A percentile compares a stretch with the other conserved stretches of the same genome.
Conservation (phyloP, 768 basidiomycete genomes). For the Naganishia kalamii region DNA sequence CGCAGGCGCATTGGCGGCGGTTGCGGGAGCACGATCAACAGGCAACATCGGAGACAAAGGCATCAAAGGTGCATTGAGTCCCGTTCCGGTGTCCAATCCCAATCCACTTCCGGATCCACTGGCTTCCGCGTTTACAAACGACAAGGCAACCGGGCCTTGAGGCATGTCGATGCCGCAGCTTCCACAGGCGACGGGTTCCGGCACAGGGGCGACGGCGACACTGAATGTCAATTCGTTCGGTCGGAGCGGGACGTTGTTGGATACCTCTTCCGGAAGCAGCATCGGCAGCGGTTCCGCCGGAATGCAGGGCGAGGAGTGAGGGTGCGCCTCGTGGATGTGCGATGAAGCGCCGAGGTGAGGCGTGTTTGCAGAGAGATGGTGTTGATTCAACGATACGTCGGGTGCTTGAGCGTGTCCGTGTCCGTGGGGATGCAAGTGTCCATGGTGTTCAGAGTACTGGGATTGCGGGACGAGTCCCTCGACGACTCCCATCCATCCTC, state of each 20-base stretch:
- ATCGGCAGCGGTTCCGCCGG: slow-evolving; percentile 11
- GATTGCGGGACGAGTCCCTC: slow-evolving; percentile 32
- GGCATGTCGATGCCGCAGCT: slow-evolving; percentile 13
- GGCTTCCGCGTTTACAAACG: neutral
- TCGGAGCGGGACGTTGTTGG: neutral
- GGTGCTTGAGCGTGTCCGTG: slow-evolving; percentile 11
- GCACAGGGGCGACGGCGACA: slow-evolving; percentile 11
- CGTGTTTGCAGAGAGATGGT: neutral
- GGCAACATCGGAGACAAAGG: neutral
- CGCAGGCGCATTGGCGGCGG: neutral
- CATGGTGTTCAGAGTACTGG: slow-evolving; percentile 15
- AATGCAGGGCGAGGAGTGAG: slow-evolving; percentile 5
- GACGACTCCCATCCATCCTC: slow-evolving; percentile 45
- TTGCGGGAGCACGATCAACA: neutral
- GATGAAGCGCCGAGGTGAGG: neutral
- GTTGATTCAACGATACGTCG: neutral
- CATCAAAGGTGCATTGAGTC: neutral
- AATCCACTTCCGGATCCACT: slow-evolving; percentile 6
- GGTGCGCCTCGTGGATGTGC: slow-evolving; percentile 6
- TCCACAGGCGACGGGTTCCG: slow-evolving; percentile 12
- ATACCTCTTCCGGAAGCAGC: slow-evolving; percentile 6
- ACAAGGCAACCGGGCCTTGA: neutral
- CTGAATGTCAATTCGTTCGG: slow-evolving; percentile 18
- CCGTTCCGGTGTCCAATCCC: slow-evolving; percentile 5
- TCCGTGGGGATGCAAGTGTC: slow-evolving; percentile 10